Conservation (phyloP, 2,329 filamentous ascomycete species). For the Claviceps sp. region DNA sequence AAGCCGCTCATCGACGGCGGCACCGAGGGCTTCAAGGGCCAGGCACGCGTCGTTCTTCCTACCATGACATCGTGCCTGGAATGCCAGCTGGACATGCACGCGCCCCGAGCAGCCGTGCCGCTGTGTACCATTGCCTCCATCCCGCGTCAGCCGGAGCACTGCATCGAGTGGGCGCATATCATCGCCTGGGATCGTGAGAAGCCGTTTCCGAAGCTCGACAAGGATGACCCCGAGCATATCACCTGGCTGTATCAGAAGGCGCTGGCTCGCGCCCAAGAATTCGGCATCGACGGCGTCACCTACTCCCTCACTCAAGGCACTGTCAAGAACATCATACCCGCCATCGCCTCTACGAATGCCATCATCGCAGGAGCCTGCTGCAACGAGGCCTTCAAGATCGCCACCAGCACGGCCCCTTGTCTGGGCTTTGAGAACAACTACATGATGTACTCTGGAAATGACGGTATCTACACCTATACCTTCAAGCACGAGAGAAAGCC, state of each 20-base stretch:
- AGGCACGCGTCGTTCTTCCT: conserved; percentile 82
- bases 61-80: conserved; percentile 93
- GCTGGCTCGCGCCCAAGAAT: conserved; percentile 67
- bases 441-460: conserved; percentile 99
- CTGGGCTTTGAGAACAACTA: conserved; percentile 76
- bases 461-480: conserved; percentile 92
- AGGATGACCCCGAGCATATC: conserved; percentile 92
- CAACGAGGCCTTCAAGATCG: conserved; percentile 93
- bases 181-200: conserved; percentile 90
- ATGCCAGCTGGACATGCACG: conserved; percentile 97
- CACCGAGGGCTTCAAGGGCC: conserved; percentile 97
- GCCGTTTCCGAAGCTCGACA: conserved; percentile 76
- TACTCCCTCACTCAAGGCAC: conserved; percentile 95
- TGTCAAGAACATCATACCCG: conserved; percentile 98
- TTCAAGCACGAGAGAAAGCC: conserved; percentile 90
- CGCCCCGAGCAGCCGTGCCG: conserved; percentile 89
- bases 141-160: conserved; percentile 92
- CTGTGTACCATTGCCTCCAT: conserved; percentile 95
- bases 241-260: conserved; percentile 92
- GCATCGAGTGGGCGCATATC: conserved; percentile 96
- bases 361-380: conserved; percentile 93
- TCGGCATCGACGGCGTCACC: conserved; percentile 82
- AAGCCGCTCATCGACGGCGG: conserved; percentile 95
- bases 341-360: conserved; percentile 94
- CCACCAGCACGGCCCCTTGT: conserved; percentile 66